These are phyloP conservation scores for Pinus taeda DNA, from an alignment of 75 land plant genomes.

Conservation along the genomic window DNA sequence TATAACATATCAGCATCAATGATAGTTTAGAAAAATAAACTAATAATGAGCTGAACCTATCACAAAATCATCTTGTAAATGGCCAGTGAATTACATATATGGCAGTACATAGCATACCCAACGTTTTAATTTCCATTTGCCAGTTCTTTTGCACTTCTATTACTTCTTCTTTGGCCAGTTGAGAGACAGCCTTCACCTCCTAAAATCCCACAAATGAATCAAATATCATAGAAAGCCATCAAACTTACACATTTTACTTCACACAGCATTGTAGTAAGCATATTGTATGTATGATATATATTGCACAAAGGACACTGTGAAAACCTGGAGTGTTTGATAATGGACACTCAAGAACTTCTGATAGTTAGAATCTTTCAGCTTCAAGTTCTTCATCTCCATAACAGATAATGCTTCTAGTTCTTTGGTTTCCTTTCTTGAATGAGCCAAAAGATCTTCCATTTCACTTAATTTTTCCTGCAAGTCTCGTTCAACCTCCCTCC, in stretches of 20 bases:
- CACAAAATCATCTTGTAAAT: neutral
- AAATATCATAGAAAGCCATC: neutral
- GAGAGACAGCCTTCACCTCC: constrained; percentile 40
- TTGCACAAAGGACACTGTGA: neutral
- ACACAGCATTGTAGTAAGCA: neutral
- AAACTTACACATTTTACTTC: neutral
- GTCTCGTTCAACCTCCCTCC: constrained; percentile 31
- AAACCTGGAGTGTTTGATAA: constrained; percentile 48
- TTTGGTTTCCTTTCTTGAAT: constrained; percentile 48
- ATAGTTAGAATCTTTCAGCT: constrained; percentile 41
- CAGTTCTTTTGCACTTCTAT: constrained; percentile 34
- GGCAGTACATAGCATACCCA: constrained; percentile 36
- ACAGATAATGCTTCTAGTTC: constrained; percentile 59
- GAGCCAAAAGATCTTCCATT: constrained; percentile 40
- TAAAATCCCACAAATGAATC: constrained; percentile 5
- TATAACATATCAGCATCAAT: neutral
- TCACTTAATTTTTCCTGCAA: constrained; percentile 41
- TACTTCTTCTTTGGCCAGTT: constrained; percentile 45
- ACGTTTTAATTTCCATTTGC: constrained; percentile 37
- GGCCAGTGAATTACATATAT: neutral
- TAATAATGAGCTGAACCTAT: neutral
- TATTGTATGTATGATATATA: neutral
- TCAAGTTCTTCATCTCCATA: constrained; percentile 34
- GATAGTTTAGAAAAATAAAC: neutral
- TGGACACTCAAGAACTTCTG: constrained; percentile 35